Evolutionary conservation across 352 stramenopile genomes (phyloP), one percentile per base, ranked within the genome.

Genomic region (Phytophthora sp.): DNA sequence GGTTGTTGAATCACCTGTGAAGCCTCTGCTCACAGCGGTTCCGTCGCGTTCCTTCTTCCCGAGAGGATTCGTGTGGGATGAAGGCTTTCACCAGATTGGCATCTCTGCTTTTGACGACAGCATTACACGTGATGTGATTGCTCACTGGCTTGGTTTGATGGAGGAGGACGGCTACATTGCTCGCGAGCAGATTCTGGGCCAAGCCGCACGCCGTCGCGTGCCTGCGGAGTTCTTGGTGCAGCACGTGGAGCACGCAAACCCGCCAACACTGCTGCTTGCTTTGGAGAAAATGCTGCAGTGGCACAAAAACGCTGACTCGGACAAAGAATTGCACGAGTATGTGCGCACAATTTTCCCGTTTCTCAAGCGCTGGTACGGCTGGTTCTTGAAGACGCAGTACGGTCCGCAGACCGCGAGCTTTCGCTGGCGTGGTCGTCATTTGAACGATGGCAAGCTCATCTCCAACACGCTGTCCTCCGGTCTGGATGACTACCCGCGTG

Each of bases 11-110:
- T 79, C 74, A 1, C 52, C 68, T 0, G 50, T 63, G 4, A 83
- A 77, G 55, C 59, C 84, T 11, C 76, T 98, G 26, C 96, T 96
- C 56, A 96, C 94, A 7, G 89, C 81, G 5, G 84, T 97, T 9
- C 94, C 94, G n/a, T 97, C 89, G 17, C 78, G 94, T 9, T 97
- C 89, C 31, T 97, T 98, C 66, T 98, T 98, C 62, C 94, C 94
- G 10, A 78, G 94, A 18, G 94, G 94, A 0, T 98, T 98, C 43
- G 44, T 98, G 1, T 98, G 94, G 94, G 94, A 98, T 55, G 94
- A 98, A 87, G 93, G 94, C 12, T 98, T 98, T 65, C 94, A 98
- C 59, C 87, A 97, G 70, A 71, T 98, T 13, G 74, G 96, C 3
- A 77, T 98, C 34, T 69, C 60, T 3, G 54, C 75, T 2, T 98